These are phyloP conservation scores for Cucurbita moschata DNA, from an alignment of 306 rosid species.

Conservation along the genomic window DNA sequence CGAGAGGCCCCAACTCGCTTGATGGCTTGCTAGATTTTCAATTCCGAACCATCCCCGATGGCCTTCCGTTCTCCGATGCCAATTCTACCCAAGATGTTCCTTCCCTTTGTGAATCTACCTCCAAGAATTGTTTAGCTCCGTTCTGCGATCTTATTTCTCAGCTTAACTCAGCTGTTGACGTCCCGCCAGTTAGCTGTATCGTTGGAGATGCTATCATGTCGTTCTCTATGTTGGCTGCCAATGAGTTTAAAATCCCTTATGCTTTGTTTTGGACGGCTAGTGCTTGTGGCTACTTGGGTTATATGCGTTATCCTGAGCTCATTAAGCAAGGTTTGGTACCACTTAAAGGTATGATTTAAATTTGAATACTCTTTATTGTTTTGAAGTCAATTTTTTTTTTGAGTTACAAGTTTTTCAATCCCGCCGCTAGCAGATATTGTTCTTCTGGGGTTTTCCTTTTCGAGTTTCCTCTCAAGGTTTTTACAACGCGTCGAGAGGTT, in stretches of 20 bases:
- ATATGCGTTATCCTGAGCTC: constrained; percentile 9
- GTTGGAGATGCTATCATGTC: constrained; percentile 32
- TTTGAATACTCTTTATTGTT: too few species aligned
- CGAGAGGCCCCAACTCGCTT: neutral
- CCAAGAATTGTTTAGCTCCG: constrained; percentile 18
- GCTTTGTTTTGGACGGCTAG: constrained; percentile 42
- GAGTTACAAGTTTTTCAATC: too few species aligned
- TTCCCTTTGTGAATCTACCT: constrained; percentile 20
- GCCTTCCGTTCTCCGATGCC: constrained; percentile 31
- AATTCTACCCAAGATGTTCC: constrained; percentile 36
- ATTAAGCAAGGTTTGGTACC: constrained; percentile 21
- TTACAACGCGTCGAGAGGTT: too few species aligned
- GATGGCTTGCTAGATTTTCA: neutral
- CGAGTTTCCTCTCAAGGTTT: too few species aligned
- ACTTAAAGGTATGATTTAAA: constrained; percentile 30
- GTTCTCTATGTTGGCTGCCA: constrained; percentile 36
- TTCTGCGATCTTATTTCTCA: constrained; percentile 21
- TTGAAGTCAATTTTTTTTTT: too few species aligned
- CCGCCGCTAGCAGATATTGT: too few species aligned
- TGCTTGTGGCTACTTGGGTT: constrained; percentile 42
- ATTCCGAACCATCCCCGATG: constrained; percentile 18
- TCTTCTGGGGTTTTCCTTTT: too few species aligned
- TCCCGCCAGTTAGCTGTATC: constrained; percentile 29
- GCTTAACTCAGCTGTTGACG: constrained; percentile 12
- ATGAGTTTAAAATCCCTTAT: constrained; percentile 27